Percentiles rank a stretch among this genome's conserved stretches.
phyloP scores from a whole-genome alignment of 768 basidiomycete species.

The Tubosaeta brunneosetosa region DNA sequence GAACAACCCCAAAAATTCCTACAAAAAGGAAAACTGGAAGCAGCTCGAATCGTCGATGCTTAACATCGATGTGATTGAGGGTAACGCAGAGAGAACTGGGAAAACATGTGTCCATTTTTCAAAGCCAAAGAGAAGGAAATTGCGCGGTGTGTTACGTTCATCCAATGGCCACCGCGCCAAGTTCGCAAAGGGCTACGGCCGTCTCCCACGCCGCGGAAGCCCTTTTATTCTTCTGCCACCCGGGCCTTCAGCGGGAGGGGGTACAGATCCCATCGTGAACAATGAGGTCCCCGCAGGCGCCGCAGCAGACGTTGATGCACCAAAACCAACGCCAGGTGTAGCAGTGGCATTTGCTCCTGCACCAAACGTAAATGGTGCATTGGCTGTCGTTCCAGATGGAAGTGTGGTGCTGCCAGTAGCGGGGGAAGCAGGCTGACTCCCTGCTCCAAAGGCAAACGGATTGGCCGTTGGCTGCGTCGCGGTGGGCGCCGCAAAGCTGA shows the following conservation, averaged over 20 bases:
- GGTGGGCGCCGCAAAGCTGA: slow-evolving; percentile 43
- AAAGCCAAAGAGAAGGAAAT: slow-evolving; percentile 7
- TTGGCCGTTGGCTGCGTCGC: slow-evolving; percentile 31
- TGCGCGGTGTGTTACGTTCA: slow-evolving; percentile 5
- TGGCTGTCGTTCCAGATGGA: slow-evolving; percentile 25
- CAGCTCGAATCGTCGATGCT: slow-evolving; percentile 18
- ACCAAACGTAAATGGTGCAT: slow-evolving; percentile 37
- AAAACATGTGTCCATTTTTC: slow-evolving; percentile 10
- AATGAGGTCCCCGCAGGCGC: slow-evolving; percentile 30
- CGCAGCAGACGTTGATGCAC: slow-evolving; percentile 33
- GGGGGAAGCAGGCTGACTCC: slow-evolving; percentile 58
- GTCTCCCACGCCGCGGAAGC: slow-evolving; percentile 42
- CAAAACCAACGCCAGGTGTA: slow-evolving; percentile 38
- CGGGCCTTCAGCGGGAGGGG: slow-evolving; percentile 34
- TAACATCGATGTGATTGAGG: slow-evolving; percentile 19
- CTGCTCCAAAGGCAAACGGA: slow-evolving; percentile 46
- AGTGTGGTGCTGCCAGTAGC: slow-evolving; percentile 37
- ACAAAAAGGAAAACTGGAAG: neutral
- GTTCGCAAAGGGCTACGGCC: slow-evolving; percentile 1
- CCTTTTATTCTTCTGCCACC: slow-evolving; percentile 49
- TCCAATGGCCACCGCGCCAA: slow-evolving; percentile 11
- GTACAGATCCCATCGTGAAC: slow-evolving; percentile 60
- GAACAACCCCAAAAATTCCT: slow-evolving; percentile 13
- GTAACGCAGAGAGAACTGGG: slow-evolving; percentile 14
- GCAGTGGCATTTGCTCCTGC: slow-evolving; percentile 29